Evolutionary conservation across 2,329 filamentous ascomycete genomes (phyloP), one percentile per base, ranked within the genome.

Genomic region (Pezicula carpinea): DNA sequence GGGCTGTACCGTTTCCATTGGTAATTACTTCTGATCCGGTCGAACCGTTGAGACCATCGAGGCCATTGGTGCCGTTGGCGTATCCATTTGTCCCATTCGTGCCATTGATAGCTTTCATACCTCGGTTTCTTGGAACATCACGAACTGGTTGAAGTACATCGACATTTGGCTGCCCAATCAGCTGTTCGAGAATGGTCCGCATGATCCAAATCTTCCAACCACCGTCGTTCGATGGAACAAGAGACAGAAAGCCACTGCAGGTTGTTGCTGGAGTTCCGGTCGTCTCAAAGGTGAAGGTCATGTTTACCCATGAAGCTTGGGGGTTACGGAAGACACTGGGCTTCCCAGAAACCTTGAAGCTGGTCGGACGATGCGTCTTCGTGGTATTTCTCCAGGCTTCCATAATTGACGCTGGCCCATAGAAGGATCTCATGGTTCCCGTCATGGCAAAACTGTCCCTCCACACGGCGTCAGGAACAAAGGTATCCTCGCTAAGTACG

Each of bases 161-260:
- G 6, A 50, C 45, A 35, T 44, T 47, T n/a, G 23, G 11, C 15
- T 43, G 34, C 3, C 26, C 39, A 33, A 52, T 49, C 2, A 53
- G 8, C 39, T 46, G 33, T 33, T 51, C 47, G 8, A 53, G 29
- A 44, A 52, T 46, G 8, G 47, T 53, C 17, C 47, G 39, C 45
- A 53, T 10, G 6, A 50, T 17, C 51, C 53, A 55, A 7, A 53
- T 50, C 32, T 43, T 44, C 51, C 51, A 52, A 26, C 44, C 32
- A 6, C 45, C 46, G 18, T 50, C 44, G 7, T 29, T 23, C 2
- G 22, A 34, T 1, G 39, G 47, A 6, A 52, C 47, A n/a, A n/a
- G n/a, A 22, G 39, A 42, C 31, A 55, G 11, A 13, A 48, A 31
- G 3, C 43, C 53, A 21, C 17, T 33, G 22, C 49, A 52, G 14